phyloP scores from a whole-genome alignment of 2,329 filamentous ascomycete species.

The Cercospora beticola region DNA sequence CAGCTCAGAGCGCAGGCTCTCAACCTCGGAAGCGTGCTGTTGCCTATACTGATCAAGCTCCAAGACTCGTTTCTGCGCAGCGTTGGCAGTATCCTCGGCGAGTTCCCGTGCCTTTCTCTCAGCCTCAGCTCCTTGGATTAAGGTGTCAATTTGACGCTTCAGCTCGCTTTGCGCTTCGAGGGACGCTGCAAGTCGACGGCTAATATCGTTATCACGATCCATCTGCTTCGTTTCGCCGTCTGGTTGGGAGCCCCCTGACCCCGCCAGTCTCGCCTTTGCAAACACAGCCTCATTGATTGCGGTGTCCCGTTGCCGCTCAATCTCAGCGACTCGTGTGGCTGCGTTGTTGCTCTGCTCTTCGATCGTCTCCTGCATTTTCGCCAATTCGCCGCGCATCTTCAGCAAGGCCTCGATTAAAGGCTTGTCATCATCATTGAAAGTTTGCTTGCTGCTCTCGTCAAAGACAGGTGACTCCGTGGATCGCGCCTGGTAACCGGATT shows the following conservation, averaged over 20 bases:
- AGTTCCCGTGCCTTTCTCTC: slow-evolving; percentile 79
- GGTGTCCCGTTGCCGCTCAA: slow-evolving; percentile 89
- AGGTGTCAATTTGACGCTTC: slow-evolving; percentile 69
- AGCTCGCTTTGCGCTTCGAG: slow-evolving; percentile 77
- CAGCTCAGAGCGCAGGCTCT: slow-evolving; percentile 80
- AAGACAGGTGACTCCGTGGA: slow-evolving; percentile 61
- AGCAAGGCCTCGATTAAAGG: slow-evolving; percentile 89
- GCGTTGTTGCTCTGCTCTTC: slow-evolving; percentile 84
- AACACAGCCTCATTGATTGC: slow-evolving; percentile 96
- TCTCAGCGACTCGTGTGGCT: slow-evolving; percentile 85
- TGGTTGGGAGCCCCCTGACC: slow-evolving; percentile 61
- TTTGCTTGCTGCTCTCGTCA: slow-evolving; percentile 73
- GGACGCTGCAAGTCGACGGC: slow-evolving; percentile 77
- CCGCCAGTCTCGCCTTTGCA: slow-evolving; percentile 87
- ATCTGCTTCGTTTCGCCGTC: slow-evolving; percentile 53
- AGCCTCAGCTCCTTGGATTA: slow-evolving; percentile 70
- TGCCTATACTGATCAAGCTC: slow-evolving; percentile 84
- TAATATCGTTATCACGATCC: slow-evolving; percentile 72
- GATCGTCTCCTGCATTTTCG: slow-evolving; percentile 84
- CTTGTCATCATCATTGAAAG: slow-evolving; percentile 87
- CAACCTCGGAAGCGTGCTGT: slow-evolving; percentile 78
- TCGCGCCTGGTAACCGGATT: slow-evolving; percentile 77
- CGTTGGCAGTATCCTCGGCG: slow-evolving; percentile 82
- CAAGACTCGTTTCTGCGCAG: slow-evolving; percentile 76
- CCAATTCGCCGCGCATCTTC: slow-evolving; percentile 84